Base-by-base conservation (phyloP, 2,329 filamentous ascomycete genomes). In the Ceratocystis papillata region DNA sequence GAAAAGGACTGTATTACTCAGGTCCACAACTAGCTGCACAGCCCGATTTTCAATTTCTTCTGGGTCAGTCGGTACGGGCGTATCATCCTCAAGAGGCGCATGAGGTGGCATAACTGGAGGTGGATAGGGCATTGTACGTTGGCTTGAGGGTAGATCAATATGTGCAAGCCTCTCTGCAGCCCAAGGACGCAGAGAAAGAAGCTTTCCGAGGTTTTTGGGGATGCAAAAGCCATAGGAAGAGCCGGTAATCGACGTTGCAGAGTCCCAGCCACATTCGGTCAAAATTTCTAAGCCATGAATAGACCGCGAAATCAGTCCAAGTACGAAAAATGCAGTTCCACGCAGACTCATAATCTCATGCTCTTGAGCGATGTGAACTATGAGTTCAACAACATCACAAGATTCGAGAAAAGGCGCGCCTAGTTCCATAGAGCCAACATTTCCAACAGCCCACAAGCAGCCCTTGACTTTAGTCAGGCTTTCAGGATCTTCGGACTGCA, bases 371-470 rank as follows among this genome's bases (percentile, higher is more conserved):
- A 99, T 96, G 69, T 85, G 81, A 60, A 97, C 85, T 69, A 99
- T 93, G 69, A 87, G 84, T 72, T 87, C 84, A 20, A 97, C 90
- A 46, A 97, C 90, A 70, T 96, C 89, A 46, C 86, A 89, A 66
- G 88, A 87, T 75, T 96, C 94, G 2, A 99, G 80, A 74, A 99
- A 99, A 0, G 91, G 91, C 0, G 93, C 93, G 1, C 94, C 94
- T 1, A 96, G 84, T 72, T 97, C 93, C 92, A 99, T 97, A 0
- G 92, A 96, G 0, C 94, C 94, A 46, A 99, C 93, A 71, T 99
- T 99, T 28, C 94, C 94, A 0, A 99, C 91, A 0, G 94, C 94
- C 94, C 94, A 99, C 61, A 99, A 80, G 73, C 91, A 96, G 6
- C 92, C 94, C 75, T 99, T 99, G 70, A 97, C 90, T 74, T 96